Conservation (phyloP, 2,329 filamentous ascomycete species). For the Ophiocordyceps camponoti-rufipedis region DNA sequence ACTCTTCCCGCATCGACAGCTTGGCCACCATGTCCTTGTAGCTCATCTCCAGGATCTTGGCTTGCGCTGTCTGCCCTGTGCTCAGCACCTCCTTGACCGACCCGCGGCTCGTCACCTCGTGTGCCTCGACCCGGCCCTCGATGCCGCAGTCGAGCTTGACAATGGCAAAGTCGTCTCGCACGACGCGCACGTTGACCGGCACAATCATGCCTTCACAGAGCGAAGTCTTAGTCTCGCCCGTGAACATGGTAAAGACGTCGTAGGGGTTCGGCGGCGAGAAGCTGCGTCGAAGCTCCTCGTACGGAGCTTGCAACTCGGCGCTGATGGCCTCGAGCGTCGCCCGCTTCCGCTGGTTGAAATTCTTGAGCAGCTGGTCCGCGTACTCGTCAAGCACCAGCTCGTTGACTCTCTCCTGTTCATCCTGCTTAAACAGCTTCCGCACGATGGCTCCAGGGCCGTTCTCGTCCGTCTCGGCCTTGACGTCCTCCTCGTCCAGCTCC, state of each 20-base stretch:
- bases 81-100: slow-evolving; percentile 58
- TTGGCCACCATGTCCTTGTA: slow-evolving; percentile 71
- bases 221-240: slow-evolving; percentile 75
- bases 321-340: slow-evolving; percentile 93
- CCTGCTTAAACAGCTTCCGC: slow-evolving; percentile 84
- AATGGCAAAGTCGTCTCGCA: slow-evolving; percentile 84
- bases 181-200: slow-evolving; percentile 70
- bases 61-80: slow-evolving; percentile 68
- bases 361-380: slow-evolving; percentile 81
- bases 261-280: slow-evolving; percentile 54
- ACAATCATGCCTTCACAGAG: slow-evolving; percentile 83
- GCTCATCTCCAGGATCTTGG: slow-evolving; percentile 76
- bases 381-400: slow-evolving; percentile 94
- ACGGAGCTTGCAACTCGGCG: slow-evolving; percentile 78
- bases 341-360: slow-evolving; percentile 86
- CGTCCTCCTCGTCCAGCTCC: slow-evolving; percentile 92
- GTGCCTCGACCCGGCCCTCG: slow-evolving; percentile 69
- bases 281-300: slow-evolving; percentile 77
- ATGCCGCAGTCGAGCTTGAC: slow-evolving; percentile 88
- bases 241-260: slow-evolving; percentile 91
- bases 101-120: slow-evolving; percentile 59
- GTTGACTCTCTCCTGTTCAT: slow-evolving; percentile 87
- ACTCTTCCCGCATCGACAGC: slow-evolving; percentile 67
- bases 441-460: slow-evolving; percentile 82
- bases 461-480: slow-evolving; percentile 84